These are phyloP conservation scores for Neonectria magnoliae DNA, from an alignment of 2,329 filamentous ascomycete species.

Conservation along the genomic window DNA sequence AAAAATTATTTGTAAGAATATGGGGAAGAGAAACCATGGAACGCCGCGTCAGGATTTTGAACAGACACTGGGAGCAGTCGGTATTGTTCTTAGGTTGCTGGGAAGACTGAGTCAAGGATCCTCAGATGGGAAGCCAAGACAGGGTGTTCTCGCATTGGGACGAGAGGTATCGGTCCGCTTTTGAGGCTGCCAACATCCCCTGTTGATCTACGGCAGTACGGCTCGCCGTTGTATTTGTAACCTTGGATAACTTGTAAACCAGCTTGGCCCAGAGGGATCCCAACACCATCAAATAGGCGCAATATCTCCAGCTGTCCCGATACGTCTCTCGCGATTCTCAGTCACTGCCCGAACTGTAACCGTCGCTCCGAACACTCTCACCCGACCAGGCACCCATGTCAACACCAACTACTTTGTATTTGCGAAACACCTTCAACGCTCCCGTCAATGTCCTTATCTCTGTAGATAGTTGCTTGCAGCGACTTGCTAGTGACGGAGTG, in stretches of 20 bases:
- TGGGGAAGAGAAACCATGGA: background rate
- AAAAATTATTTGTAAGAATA: background rate
- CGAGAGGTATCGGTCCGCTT: background rate
- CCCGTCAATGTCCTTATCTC: too few species aligned
- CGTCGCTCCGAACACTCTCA: too few species aligned
- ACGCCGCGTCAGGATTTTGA: background rate
- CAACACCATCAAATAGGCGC: background rate
- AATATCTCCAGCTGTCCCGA: too few species aligned
- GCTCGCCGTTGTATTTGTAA: background rate
- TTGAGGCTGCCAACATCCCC: background rate
- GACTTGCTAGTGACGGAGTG: too few species aligned
- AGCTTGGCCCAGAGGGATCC: background rate
- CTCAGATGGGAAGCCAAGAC: background rate
- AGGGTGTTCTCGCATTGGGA: background rate
- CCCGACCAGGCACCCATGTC: too few species aligned
- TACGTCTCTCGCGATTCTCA: too few species aligned
- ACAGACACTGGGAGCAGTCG: too few species aligned
- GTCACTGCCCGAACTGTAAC: too few species aligned
- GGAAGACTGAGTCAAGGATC: background rate
- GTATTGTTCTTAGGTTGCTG: background rate
- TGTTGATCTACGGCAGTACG: background rate
- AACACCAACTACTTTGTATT: too few species aligned
- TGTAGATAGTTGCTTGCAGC: too few species aligned
- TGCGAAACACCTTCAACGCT: too few species aligned
- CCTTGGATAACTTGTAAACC: background rate